A percentile compares a stretch with the other conserved stretches of the same genome.
phyloP scores from a whole-genome alignment of 1,284 basidiomycete species.

The Taiwanofungus camphoratus region DNA sequence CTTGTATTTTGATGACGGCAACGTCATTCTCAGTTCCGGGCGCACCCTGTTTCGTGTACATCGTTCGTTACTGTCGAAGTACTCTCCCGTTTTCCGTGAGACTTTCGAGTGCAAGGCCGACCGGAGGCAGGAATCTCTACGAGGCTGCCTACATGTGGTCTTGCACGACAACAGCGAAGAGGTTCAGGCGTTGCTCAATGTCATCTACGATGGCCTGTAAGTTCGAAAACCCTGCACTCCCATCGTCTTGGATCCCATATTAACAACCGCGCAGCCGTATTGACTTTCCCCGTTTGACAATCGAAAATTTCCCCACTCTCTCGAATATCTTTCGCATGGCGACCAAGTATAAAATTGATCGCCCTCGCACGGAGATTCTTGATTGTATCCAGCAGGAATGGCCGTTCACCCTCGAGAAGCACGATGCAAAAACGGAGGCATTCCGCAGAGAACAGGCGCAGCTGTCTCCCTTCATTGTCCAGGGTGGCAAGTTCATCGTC shows the following conservation, averaged over 20 bases:
- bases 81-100: conserved; percentile 22
- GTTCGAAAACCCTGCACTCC: conserved; percentile 12
- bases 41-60: conserved; percentile 26
- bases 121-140: conserved; percentile 16
- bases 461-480: conserved; percentile 2
- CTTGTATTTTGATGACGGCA: conserved; percentile 29
- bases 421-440: conserved; percentile 23
- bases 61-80: conserved; percentile 21
- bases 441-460: conserved; percentile 13
- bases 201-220: conserved; percentile 27
- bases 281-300: conserved; percentile 19
- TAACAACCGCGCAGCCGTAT: conserved; percentile 15
- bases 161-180: conserved; percentile 25
- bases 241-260: conserved; percentile 11
- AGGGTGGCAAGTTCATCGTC: not conserved
- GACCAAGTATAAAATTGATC: conserved; percentile 25
- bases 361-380: conserved; percentile 22
- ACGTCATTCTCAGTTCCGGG: conserved; percentile 22
- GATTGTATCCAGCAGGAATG: conserved; percentile 26
- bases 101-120: conserved; percentile 19
- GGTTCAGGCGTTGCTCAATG: conserved; percentile 21
- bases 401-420: conserved; percentile 24
- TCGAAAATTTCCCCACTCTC: conserved; percentile 21
- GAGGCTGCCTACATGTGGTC: conserved; percentile 21
- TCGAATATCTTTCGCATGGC: conserved; percentile 22